Percentiles rank a stretch among this genome's conserved stretches.
These are phyloP conservation scores for Fusarium citri DNA, from an alignment of 2,329 filamentous ascomycete species.

Conservation along the genomic window DNA sequence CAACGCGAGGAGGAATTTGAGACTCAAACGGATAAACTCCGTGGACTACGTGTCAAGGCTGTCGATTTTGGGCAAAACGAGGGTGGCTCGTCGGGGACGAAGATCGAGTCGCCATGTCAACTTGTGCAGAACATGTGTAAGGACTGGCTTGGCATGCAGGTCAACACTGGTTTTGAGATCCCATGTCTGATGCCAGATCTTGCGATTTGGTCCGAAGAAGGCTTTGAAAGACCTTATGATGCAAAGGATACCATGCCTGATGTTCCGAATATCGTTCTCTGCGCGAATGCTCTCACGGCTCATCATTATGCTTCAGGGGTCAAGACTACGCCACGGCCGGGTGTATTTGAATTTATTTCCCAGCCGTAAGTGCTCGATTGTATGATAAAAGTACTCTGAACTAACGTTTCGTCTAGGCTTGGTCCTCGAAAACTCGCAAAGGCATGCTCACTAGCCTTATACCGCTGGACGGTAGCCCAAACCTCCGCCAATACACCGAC, in stretches of 20 bases:
- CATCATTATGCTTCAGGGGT: constrained; percentile 42
- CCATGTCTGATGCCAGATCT: constrained; percentile 43
- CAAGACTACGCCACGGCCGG: constrained; percentile 28
- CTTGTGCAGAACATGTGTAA: constrained; percentile 23
- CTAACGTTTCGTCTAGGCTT: constrained; percentile 39
- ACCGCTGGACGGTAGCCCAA: constrained; percentile 43
- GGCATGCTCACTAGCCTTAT: constrained; percentile 45
- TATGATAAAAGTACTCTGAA: rapidly evolving
- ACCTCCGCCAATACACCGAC: constrained; percentile 2
- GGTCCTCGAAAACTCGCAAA: constrained; percentile 54
- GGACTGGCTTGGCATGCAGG: constrained; percentile 36
- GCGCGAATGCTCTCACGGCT: constrained; percentile 49
- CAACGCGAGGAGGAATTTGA: constrained; percentile 46
- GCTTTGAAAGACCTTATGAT: neutral
- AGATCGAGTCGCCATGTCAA: neutral
- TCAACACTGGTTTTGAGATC: constrained; percentile 16
- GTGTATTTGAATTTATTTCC: constrained; percentile 53
- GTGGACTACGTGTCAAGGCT: constrained; percentile 46
- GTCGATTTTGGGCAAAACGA: constrained; percentile 7
- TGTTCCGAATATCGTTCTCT: constrained; percentile 50
- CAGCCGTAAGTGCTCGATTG: constrained; percentile 50
- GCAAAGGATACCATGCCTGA: neutral
- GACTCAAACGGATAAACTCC: constrained; percentile 45
- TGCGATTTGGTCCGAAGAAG: constrained; percentile 41
- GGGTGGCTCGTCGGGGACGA: neutral